phyloP scores from a whole-genome alignment of 2,329 filamentous ascomycete genomes.

The Dryadomyces sulphureus region DNA sequence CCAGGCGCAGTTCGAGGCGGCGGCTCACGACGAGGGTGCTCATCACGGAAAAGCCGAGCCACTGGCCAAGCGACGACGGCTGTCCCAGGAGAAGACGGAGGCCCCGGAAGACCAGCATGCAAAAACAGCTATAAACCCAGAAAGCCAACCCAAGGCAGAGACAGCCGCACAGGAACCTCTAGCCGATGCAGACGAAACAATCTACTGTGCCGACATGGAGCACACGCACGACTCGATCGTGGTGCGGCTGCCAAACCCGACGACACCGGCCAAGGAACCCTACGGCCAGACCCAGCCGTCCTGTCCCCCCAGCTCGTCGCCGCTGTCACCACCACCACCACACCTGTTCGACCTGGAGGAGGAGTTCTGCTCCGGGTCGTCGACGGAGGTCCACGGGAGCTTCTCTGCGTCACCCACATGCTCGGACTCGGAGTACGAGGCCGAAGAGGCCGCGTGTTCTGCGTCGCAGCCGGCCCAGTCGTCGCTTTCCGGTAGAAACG shows the following conservation, averaged over 20 bases:
- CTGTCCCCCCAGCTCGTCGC: constrained; percentile 28
- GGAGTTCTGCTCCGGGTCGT: constrained; percentile 14
- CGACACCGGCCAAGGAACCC: constrained; percentile 9
- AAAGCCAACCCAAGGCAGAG: not conserved
- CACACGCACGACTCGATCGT: constrained; percentile 4
- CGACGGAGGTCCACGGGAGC: constrained; percentile 23
- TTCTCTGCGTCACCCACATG: constrained; percentile 14
- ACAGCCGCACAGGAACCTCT: not conserved
- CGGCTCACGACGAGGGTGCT: constrained; percentile 14
- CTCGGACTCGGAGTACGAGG: constrained; percentile 20
- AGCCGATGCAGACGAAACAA: not conserved
- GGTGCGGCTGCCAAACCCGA: constrained; percentile 4
- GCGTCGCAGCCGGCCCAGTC: constrained; percentile 20
- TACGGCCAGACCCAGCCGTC: constrained; percentile 5
- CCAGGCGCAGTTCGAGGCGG: constrained; percentile 49
- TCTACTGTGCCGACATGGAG: not conserved
- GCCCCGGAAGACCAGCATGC: not conserved
- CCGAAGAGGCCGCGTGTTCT: constrained; percentile 27
- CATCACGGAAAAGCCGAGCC: not conserved
- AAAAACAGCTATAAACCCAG: too few species aligned
- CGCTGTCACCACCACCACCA: constrained; percentile 41
- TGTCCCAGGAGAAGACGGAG: constrained; percentile 11
- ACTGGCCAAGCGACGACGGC: constrained; percentile 19
- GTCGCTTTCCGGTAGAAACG: constrained; percentile 15
- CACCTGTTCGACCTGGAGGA: constrained; percentile 36